phyloP scores from a whole-genome alignment of 1,284 basidiomycete genomes.

The Ganoderma meredithae region DNA sequence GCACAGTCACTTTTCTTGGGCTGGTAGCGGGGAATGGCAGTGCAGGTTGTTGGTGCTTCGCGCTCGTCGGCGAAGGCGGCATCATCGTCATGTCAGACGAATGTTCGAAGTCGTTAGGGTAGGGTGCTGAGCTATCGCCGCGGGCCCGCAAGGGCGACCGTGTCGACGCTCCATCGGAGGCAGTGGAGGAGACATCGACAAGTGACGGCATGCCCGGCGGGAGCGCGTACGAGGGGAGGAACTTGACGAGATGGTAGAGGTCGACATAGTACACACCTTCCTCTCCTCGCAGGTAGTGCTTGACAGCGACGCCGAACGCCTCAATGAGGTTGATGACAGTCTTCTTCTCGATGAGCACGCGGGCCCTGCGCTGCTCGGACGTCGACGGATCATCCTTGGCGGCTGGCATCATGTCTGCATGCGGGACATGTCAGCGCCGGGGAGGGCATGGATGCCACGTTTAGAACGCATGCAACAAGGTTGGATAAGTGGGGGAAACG shows the following conservation, averaged over 20 bases:
- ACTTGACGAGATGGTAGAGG: constrained; percentile 71
- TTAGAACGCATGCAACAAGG: background rate
- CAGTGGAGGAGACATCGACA: constrained; percentile 42
- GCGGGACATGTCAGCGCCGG: background rate
- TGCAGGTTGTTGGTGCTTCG: constrained; percentile 25
- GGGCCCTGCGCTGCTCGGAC: constrained; percentile 50
- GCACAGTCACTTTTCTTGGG: constrained; percentile 29
- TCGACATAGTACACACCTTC: constrained; percentile 63
- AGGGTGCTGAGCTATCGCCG: constrained; percentile 21
- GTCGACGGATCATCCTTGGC: constrained; percentile 39
- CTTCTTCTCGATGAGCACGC: constrained; percentile 73
- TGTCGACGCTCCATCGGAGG: constrained; percentile 25
- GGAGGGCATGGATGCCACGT: constrained; percentile 16
- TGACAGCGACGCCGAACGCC: constrained; percentile 58
- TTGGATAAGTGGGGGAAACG: background rate
- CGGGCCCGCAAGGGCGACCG: constrained; percentile 23
- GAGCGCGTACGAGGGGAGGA: constrained; percentile 69
- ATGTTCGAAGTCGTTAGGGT: constrained; percentile 11
- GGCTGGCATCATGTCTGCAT: constrained; percentile 36
- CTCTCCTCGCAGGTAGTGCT: constrained; percentile 68
- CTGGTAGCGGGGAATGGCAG: constrained; percentile 46
- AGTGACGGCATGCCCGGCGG: constrained; percentile 60
- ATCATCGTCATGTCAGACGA: constrained; percentile 5
- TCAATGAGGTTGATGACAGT: constrained; percentile 65
- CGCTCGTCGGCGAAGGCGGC: constrained; percentile 16